Evolutionary conservation across 208 protist genomes (phyloP), one percentile per base, ranked within the genome.

Genomic region (Crithidia sp.): DNA sequence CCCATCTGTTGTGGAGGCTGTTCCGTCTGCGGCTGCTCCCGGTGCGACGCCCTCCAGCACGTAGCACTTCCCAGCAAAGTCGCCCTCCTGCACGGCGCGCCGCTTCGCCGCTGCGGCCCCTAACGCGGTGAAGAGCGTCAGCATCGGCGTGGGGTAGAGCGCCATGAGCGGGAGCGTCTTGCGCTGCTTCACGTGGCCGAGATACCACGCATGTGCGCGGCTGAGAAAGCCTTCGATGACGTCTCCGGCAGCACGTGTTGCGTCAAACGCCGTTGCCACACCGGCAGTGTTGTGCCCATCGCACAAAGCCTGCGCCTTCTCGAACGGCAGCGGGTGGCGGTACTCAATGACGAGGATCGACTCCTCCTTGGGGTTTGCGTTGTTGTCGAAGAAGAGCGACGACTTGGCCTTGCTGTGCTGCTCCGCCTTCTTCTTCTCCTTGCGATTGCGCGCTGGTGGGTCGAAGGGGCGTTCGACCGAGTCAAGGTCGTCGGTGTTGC

Each of bases 191-290:
- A 67, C 16, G 59, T 83, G 72, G 9, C 50, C 45, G 9, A 71
- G 56, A 58, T 91, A 91, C 83, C 83, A 94, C 19, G n/a, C 62
- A 17, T 85, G 84, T 2, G 85, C 89, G 47, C 86, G 83, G 16
- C 41, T 43, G 36, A 85, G 67, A 79, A 94, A 94, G 54, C 47
- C 63, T 16, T 89, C 69, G 7, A 93, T 93, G 40, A 84, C 79
- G 57, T 77, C 72, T 9, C 66, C 69, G 2, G 70, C 59, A 3
- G 55, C 17, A 19, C 56, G 53, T 16, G 62, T 39, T 17, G 12
- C 60, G 47, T 77, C 59, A 44, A 54, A 68, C 3, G 41, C 45
- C 13, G 19, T 43, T 36, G 54, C 36, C 6, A 66, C 63, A 16
- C 45, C 69, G 10, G 45, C 14, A 37, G 55, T 53, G 28, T 40